A percentile compares a stretch with the other conserved stretches of the same genome.
These are phyloP conservation scores for Eucalyptus pauciflora DNA, from an alignment of 345 rosid genomes.

Conservation along the genomic window DNA sequence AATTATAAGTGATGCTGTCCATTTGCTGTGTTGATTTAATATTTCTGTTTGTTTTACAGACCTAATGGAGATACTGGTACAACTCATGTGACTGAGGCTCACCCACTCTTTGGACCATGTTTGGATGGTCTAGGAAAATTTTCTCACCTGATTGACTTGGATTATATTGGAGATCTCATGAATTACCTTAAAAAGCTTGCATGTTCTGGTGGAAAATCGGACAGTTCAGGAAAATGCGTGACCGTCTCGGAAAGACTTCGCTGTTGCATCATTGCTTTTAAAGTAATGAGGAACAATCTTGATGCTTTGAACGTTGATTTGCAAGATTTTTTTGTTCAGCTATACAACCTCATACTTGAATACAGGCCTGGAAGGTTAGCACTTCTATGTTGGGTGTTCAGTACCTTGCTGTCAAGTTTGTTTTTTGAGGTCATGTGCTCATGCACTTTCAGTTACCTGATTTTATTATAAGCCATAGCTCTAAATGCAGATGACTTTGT, in stretches of 20 bases:
- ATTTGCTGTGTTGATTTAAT: background rate
- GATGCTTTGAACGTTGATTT: conserved; percentile 93
- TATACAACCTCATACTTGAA: conserved; percentile 80
- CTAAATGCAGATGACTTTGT: background rate
- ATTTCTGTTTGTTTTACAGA: background rate
- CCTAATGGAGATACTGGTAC: conserved; percentile 17
- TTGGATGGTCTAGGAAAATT: conserved; percentile 81
- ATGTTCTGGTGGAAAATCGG: conserved; percentile 24
- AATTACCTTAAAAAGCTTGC: conserved; percentile 81
- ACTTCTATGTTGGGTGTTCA: background rate
- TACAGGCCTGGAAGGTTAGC: conserved; percentile 95
- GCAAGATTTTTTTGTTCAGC: conserved; percentile 84
- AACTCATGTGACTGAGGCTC: conserved; percentile 25
- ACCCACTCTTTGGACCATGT: conserved; percentile 76
- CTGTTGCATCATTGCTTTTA: conserved; percentile 93
- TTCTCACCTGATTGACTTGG: conserved; percentile 76
- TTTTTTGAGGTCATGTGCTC: background rate
- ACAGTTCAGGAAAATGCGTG: conserved; percentile 23
- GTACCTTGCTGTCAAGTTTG: background rate
- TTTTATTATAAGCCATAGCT: background rate
- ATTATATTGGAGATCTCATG: conserved; percentile 87
- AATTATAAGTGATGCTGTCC: background rate
- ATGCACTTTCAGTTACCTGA: background rate
- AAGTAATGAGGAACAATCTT: conserved; percentile 89
- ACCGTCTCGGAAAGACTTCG: conserved; percentile 67